Conservation (phyloP, 2,329 filamentous ascomycete genomes). For the Ophiostoma populinum region DNA sequence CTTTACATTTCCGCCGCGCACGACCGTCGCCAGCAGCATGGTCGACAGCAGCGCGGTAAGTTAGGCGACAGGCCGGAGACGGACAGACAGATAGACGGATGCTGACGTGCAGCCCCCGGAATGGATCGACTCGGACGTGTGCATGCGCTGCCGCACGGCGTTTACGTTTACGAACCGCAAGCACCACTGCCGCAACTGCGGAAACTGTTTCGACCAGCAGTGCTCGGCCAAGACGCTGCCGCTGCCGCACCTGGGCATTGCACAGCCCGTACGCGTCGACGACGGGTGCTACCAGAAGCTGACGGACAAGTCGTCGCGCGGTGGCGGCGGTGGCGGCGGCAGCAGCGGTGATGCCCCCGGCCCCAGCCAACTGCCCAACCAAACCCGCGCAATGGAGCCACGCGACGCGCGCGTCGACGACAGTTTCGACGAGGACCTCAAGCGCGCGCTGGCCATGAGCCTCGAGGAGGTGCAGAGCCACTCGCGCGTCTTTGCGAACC, state of each 20-base stretch:
- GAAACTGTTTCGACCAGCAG: constrained; percentile 90
- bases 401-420: constrained; percentile 77
- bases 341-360: constrained; percentile 19
- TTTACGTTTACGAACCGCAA: constrained; percentile 98
- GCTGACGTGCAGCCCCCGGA: constrained; percentile 58
- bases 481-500: constrained; percentile 38
- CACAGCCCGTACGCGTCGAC: constrained; percentile 81
- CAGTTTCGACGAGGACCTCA: constrained; percentile 86
- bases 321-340: constrained; percentile 15
- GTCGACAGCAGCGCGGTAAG: constrained; percentile 81
- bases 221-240: constrained; percentile 82
- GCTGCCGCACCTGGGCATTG: constrained; percentile 80
- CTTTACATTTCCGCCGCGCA: constrained; percentile 74
- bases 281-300: constrained; percentile 89
- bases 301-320: constrained; percentile 50
- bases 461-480: constrained; percentile 77
- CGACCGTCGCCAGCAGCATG: constrained; percentile 87
- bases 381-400: constrained; percentile 63
- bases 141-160: constrained; percentile 87
- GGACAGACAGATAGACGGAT: too few species aligned
- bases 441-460: constrained; percentile 89
- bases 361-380: constrained; percentile 13
- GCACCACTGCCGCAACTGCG: constrained; percentile 95
- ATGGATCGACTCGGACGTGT: constrained; percentile 95
- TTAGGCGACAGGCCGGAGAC: too few species aligned